Conservation (phyloP, 169 alveolate species). For the Cryptosporidium sp. region DNA sequence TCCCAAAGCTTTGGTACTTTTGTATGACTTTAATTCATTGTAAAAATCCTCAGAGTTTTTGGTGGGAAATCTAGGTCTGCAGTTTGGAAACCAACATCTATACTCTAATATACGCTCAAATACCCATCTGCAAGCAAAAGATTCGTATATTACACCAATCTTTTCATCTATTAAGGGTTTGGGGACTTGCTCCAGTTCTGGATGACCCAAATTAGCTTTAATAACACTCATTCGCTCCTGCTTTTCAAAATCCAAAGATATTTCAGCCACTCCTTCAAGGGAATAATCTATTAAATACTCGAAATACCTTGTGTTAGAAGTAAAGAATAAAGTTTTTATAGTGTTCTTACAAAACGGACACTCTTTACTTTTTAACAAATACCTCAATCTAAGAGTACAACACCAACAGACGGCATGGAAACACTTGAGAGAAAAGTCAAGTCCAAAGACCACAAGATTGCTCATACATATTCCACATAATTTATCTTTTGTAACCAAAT, state of each 20-base stretch:
- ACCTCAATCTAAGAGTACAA: conserved; percentile 59
- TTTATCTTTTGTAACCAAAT: neutral
- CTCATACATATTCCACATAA: conserved; percentile 69
- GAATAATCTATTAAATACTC: conserved; percentile 41
- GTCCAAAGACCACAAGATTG: conserved; percentile 42
- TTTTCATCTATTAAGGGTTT: conserved; percentile 7
- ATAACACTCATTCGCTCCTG: neutral
- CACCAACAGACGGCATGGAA: conserved; percentile 69
- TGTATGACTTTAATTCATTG: neutral
- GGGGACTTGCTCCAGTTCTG: conserved; percentile 12
- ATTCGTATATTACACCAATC: conserved; percentile 36
- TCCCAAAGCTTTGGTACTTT: conserved; percentile 31
- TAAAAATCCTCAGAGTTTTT: neutral
- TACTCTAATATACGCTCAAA: conserved; percentile 41
- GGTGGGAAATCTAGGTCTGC: conserved; percentile 25
- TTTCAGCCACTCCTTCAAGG: conserved; percentile 18
- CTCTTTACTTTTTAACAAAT: conserved; percentile 36
- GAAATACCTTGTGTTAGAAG: conserved; percentile 48
- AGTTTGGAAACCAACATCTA: conserved; percentile 70
- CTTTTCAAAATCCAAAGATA: neutral
- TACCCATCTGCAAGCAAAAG: conserved; percentile 32
- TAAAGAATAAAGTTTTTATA: conserved; percentile 9
- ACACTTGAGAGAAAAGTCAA: conserved; percentile 53
- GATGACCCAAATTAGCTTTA: neutral
- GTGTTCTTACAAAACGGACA: conserved; percentile 73